A percentile compares a stretch with the other conserved stretches of the same genome.
Evolutionary conservation across 768 basidiomycete genomes (phyloP).

Genomic region (Mycena albidolilacea): DNA sequence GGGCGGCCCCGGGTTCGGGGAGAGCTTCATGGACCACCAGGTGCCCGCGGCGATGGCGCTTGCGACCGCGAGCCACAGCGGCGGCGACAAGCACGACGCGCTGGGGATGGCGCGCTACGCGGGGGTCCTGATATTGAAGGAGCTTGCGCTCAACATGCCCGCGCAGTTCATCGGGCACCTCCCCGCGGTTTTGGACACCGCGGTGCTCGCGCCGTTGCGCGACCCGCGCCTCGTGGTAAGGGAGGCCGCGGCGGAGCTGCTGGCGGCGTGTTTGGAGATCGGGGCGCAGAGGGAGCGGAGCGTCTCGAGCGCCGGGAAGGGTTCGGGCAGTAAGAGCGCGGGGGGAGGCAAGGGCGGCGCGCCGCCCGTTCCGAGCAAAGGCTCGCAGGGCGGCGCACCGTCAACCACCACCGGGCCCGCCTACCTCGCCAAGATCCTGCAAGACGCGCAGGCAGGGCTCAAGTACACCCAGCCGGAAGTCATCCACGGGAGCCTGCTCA

Average conservation of each 20-base stretch:
- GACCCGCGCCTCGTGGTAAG: constrained; percentile 80
- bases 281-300: constrained; percentile 63
- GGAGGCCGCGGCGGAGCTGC: constrained; percentile 80
- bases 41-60: constrained; percentile 71
- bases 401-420: neutral
- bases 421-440: constrained; percentile 73
- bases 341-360: too few relatives aligned
- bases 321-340: neutral
- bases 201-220: constrained; percentile 74
- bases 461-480: constrained; percentile 74
- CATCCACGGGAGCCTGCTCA: constrained; percentile 80
- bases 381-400: constrained; percentile 1
- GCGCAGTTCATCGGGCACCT: constrained; percentile 76
- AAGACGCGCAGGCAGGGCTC: constrained; percentile 77
- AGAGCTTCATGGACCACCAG: constrained; percentile 76
- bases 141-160: constrained; percentile 78
- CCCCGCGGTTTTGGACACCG: constrained; percentile 75
- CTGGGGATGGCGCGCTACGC: constrained; percentile 76
- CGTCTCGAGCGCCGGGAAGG: constrained; percentile 37
- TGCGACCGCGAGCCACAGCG: constrained; percentile 56
- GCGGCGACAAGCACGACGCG: constrained; percentile 30
- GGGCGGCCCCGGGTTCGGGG: constrained; percentile 71
- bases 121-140: constrained; percentile 80
- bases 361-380: too few relatives aligned
- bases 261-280: constrained; percentile 81